phyloP scores from a whole-genome alignment of 208 protist genomes.

The Wallacemonas collosoma region DNA sequence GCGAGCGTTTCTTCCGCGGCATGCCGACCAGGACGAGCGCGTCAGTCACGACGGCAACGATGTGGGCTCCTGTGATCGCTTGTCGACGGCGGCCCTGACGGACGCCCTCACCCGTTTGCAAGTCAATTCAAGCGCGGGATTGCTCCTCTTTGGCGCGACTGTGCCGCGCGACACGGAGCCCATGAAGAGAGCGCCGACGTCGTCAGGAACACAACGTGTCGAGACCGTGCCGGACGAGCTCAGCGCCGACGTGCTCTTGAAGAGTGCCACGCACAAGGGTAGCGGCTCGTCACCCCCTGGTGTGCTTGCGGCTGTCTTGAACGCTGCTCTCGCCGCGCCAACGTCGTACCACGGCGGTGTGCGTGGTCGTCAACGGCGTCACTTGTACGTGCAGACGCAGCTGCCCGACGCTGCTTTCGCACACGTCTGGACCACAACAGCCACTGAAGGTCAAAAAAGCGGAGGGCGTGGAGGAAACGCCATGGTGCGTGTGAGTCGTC shows the following conservation, averaged over 20 bases:
- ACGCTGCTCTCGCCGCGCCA: too few relatives aligned
- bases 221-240: too few relatives aligned
- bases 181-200: background rate
- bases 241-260: too few relatives aligned
- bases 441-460: background rate
- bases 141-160: background rate
- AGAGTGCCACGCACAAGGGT: too few relatives aligned
- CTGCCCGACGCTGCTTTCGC: conserved; percentile 27
- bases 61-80: too few relatives aligned
- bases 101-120: background rate
- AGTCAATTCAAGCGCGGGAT: conserved; percentile 5
- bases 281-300: too few relatives aligned
- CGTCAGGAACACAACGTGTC: background rate
- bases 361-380: background rate
- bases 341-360: too few relatives aligned
- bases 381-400: conserved; percentile 29
- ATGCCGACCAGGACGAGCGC: background rate
- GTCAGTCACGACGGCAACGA: background rate
- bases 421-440: background rate
- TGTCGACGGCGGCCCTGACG: background rate
- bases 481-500: conserved; percentile 21
- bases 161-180: background rate
- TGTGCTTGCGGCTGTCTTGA: too few relatives aligned
- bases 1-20: conserved; percentile 2
- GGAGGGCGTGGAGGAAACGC: background rate